Conservation (phyloP, 2,329 filamentous ascomycete genomes). For the Elsinoe arachidis region DNA sequence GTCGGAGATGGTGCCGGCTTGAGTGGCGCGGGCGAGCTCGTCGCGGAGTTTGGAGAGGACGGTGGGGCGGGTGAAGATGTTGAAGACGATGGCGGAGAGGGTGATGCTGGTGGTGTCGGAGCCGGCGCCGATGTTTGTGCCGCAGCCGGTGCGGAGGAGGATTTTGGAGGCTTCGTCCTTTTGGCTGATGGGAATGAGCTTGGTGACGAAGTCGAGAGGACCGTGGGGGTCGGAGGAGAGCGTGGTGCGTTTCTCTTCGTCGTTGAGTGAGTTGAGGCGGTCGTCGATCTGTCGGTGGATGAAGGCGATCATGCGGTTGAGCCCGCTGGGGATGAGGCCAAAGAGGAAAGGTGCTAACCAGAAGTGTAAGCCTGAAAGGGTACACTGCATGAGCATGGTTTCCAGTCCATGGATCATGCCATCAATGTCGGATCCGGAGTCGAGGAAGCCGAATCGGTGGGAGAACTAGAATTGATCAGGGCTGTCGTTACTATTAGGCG, state of each 20-base stretch:
- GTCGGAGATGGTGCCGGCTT: slow-evolving; percentile 11
- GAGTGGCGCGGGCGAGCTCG: not conserved
- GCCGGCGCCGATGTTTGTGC: slow-evolving; percentile 31
- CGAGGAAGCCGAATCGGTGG: slow-evolving; percentile 48
- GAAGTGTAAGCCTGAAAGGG: slow-evolving; percentile 17
- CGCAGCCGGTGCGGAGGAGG: slow-evolving; percentile 4
- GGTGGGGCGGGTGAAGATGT: slow-evolving; percentile 16
- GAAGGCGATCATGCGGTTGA: slow-evolving; percentile 27
- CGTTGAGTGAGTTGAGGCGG: slow-evolving; percentile 42
- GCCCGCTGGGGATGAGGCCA: slow-evolving; percentile 20
- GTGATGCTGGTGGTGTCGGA: slow-evolving; percentile 44
- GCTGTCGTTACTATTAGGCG: not conserved
- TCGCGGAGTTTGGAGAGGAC: slow-evolving; percentile 34
- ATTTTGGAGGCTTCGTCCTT: not conserved
- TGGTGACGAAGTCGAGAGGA: slow-evolving; percentile 32
- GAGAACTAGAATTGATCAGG: slow-evolving; percentile 15
- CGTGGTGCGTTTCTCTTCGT: slow-evolving; percentile 46
- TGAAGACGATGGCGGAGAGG: slow-evolving; percentile 23
- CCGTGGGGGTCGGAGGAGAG: slow-evolving; percentile 30
- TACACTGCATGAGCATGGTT: slow-evolving; percentile 39
- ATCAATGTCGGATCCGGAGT: slow-evolving; percentile 43
- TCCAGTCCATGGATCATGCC: slow-evolving; percentile 50
- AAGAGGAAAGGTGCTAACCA: slow-evolving; percentile 24
- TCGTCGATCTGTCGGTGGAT: slow-evolving; percentile 45
- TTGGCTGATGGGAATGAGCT: slow-evolving; percentile 40